Evolutionary conservation across 192 early-diverging fungal genomes (phyloP).

Genomic region (Spizellomyces sp.): DNA sequence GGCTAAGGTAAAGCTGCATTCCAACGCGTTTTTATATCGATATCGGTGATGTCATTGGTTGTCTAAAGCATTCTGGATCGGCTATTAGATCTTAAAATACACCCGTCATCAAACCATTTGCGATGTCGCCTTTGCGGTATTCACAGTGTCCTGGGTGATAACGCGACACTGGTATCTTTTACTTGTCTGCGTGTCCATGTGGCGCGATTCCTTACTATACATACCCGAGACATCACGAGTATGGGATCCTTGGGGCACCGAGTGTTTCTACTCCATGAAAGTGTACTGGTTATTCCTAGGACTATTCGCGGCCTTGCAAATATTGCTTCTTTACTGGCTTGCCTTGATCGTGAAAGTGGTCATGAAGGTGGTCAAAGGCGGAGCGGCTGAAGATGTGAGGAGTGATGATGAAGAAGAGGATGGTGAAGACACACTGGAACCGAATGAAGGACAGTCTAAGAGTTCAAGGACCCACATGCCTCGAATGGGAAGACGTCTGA

Average conservation of each 20-base stretch:
- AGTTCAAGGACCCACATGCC: not conserved
- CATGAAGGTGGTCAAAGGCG: conserved; percentile 63
- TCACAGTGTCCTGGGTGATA: conserved; percentile 73
- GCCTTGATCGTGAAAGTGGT: conserved; percentile 69
- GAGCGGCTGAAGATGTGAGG: conserved; percentile 70
- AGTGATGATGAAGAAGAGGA: conserved; percentile 36
- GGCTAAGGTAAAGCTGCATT: conserved; percentile 62
- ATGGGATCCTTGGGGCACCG: conserved; percentile 25
- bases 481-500: not conserved
- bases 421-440: not conserved
- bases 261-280: conserved; percentile 25
- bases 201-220: conserved; percentile 49
- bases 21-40: not conserved
- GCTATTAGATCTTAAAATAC: conserved; percentile 62
- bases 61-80: not conserved
- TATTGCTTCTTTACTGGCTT: conserved; percentile 79
- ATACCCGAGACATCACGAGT: conserved; percentile 30
- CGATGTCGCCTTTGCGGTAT: conserved; percentile 73
- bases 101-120: conserved; percentile 59
- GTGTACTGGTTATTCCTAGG: conserved; percentile 42
- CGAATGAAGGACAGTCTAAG: not conserved
- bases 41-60: not conserved
- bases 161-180: conserved; percentile 62
- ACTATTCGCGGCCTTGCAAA: conserved; percentile 65
- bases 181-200: conserved; percentile 15